Conservation (phyloP, 2,329 filamentous ascomycete genomes). For the Apiospora kogelbergensis region DNA sequence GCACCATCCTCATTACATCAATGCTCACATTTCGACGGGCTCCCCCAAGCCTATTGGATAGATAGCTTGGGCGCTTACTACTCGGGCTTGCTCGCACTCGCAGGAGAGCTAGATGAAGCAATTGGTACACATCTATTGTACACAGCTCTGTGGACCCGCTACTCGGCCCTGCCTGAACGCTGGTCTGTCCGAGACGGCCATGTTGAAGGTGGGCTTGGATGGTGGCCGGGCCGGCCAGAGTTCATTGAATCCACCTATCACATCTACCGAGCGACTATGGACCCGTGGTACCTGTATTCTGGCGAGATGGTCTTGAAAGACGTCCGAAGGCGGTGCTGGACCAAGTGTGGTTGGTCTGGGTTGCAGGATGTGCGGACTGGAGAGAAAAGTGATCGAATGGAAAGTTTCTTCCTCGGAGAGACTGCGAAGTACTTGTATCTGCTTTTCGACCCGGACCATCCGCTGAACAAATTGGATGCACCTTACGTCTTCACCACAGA, state of each 20-base stretch:
- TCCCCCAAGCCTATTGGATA: constrained; percentile 90
- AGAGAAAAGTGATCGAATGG: constrained; percentile 91
- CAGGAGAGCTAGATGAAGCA: constrained; percentile 88
- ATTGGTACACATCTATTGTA: constrained; percentile 87
- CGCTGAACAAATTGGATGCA: constrained; percentile 81
- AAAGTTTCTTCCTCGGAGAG: constrained; percentile 97
- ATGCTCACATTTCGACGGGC: constrained; percentile 84
- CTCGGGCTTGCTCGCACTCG: constrained; percentile 80
- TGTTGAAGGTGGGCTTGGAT: constrained; percentile 82
- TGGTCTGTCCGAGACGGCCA: constrained; percentile 86
- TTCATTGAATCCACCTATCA: constrained; percentile 98
- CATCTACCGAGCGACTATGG: constrained; percentile 87
- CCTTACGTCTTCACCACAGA: constrained; percentile 95
- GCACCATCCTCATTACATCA: constrained; percentile 90
- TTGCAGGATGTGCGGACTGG: constrained; percentile 80
- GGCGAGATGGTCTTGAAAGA: constrained; percentile 94
- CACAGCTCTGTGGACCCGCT: constrained; percentile 91
- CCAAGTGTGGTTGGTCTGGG: constrained; percentile 89
- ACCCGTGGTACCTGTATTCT: constrained; percentile 94
- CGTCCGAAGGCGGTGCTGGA: constrained; percentile 85
- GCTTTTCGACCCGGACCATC: constrained; percentile 82
- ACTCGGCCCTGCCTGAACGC: constrained; percentile 88
- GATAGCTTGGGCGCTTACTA: constrained; percentile 96
- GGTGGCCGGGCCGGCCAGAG: constrained; percentile 95
- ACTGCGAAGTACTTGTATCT: constrained; percentile 95